Evolutionary conservation across 371 early-diverging fungal species (phyloP), one percentile per base, ranked within the genome.

Genomic region (Choanephora cucurbitarum): DNA sequence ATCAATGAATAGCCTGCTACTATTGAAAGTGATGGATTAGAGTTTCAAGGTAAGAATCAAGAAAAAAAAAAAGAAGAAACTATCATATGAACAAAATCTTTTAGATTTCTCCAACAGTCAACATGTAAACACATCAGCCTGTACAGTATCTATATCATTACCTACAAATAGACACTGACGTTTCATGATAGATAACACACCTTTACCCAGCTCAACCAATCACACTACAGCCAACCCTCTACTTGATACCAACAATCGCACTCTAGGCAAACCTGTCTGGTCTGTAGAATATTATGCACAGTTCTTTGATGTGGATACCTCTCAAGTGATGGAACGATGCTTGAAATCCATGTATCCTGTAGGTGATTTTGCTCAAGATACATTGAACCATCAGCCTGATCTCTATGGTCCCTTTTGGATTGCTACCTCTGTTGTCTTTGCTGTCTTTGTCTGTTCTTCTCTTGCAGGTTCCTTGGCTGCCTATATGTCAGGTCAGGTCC

Each of bases 241-340:
- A n/a, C n/a, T n/a, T n/a, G n/a, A n/a, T n/a, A n/a, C n/a, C n/a
- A n/a, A n/a, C n/a, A n/a, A n/a, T n/a, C n/a, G n/a, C n/a, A n/a
- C n/a, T n/a, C n/a, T n/a, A n/a, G 53, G 63, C 19, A 75, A 72
- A 44, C 80, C 85, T 17, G 70, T 94, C 23, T 92, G 91, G 90
- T 86, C 87, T 1, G 52, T 93, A 7, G 94, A 93, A 46, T 95
- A 92, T 66, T 97, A 94, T 66, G 60, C 89, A 31, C 89, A 80
- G 58, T 97, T 83, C 64, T 97, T 96, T 67, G 89, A 96, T 59
- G 94, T 97, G 7, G 94, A 97, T 63, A 91, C 91, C 3, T 57
- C 73, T 15, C 89, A 92, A 70, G 78, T 79, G 0, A 28, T 76
- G 10, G 74, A 79, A 32, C 56, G 80, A 41, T 79, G 80, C 41